phyloP scores from a whole-genome alignment of 164 flowering plant genomes.

The Buxus sempervirens region DNA sequence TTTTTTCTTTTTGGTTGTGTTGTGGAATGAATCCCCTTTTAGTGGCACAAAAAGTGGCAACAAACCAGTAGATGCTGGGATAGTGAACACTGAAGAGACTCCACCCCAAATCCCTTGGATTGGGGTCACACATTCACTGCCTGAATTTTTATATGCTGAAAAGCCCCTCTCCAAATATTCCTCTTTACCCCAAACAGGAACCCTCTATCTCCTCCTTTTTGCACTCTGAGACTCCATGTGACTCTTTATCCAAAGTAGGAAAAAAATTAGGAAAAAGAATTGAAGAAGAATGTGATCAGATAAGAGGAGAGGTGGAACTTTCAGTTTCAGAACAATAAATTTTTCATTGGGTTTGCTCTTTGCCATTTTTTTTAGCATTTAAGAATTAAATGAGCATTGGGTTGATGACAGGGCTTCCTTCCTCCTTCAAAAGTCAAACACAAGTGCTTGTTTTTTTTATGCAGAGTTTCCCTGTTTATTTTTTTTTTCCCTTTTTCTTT shows the following conservation, averaged over 20 bases:
- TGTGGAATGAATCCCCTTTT: conserved; percentile 1
- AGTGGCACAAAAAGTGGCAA: conserved; percentile 7
- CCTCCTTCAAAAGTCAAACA: conserved; percentile 32
- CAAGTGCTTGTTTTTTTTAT: conserved; percentile 17
- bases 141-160: background rate
- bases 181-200: no score
- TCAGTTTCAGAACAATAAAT: background rate
- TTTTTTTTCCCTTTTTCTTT: background rate
- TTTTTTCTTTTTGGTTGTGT: no score
- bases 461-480: background rate
- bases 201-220: background rate
- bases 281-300: conserved; percentile 23
- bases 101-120: background rate
- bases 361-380: background rate
- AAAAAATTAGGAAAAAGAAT: conserved; percentile 18
- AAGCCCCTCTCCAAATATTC: conserved; percentile 9
- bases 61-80: background rate
- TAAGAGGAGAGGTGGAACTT: background rate
- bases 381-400: conserved; percentile 32
- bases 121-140: background rate
- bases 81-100: background rate
- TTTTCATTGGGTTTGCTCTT: conserved; percentile 2
- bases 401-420: conserved; percentile 26
- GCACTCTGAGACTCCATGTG: background rate
- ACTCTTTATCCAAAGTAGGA: background rate